Conservation (phyloP, 2,329 filamentous ascomycete species). For the Ramichloridium luteum region DNA sequence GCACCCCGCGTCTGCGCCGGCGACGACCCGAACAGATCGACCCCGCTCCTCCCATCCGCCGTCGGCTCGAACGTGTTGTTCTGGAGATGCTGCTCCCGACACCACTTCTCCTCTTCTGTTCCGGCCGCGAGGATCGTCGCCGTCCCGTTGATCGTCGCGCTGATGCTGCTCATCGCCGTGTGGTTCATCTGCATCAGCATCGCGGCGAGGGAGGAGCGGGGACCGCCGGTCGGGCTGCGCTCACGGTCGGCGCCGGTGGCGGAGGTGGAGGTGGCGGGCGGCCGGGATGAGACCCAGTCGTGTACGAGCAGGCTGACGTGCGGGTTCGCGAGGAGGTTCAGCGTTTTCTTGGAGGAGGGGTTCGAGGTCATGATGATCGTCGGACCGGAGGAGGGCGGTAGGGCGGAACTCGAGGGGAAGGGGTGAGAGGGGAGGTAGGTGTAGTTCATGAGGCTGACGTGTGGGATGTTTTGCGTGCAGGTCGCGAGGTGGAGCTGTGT, state of each 20-base stretch:
- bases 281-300: conserved; percentile 92
- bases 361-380: conserved; percentile 89
- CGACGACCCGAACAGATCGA: conserved; percentile 14
- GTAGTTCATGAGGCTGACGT: conserved; percentile 98
- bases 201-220: conserved; percentile 62
- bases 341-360: conserved; percentile 63
- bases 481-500: conserved; percentile 85
- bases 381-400: conserved; percentile 33
- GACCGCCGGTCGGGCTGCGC: conserved; percentile 51
- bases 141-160: conserved; percentile 82
- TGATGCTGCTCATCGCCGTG: conserved; percentile 74
- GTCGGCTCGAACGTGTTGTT: conserved; percentile 57
- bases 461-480: conserved; percentile 67
- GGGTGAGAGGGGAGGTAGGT: conserved; percentile 63
- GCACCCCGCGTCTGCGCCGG: conserved; percentile 11
- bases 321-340: conserved; percentile 72
- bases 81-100: conserved; percentile 68
- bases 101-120: conserved; percentile 74
- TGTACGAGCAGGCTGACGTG: conserved; percentile 90
- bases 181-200: conserved; percentile 87
- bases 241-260: conserved; percentile 29
- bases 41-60: conserved; percentile 16
- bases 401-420: conserved; percentile 45
- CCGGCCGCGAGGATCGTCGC: conserved; percentile 61
- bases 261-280: conserved; percentile 50